phyloP scores from a whole-genome alignment of 768 basidiomycete genomes.

The Lepiota venenata region DNA sequence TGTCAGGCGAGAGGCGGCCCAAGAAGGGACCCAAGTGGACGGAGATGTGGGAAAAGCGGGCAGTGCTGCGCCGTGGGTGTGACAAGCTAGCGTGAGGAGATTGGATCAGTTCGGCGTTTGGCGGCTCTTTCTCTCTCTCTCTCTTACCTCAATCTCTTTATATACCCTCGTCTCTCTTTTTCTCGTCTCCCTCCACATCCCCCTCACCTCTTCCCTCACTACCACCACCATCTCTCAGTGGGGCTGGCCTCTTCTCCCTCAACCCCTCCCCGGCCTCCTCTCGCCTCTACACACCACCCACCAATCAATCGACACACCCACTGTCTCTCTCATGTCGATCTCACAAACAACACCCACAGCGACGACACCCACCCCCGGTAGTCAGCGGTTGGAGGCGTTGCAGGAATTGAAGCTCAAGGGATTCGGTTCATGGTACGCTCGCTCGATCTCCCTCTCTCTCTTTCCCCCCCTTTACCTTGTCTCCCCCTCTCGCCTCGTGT shows the following conservation, averaged over 20 bases:
- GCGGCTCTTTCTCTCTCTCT: slow-evolving; percentile 15
- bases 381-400: slow-evolving; percentile 7
- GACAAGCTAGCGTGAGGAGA: slow-evolving; percentile 14
- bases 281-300: neutral
- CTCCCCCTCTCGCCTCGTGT: slow-evolving; percentile 2
- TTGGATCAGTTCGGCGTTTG: slow-evolving; percentile 2
- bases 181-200: slow-evolving; percentile 1
- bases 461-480: neutral
- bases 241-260: neutral
- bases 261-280: too few relatives aligned
- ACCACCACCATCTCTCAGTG: slow-evolving; percentile 8
- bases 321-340: slow-evolving; percentile 4
- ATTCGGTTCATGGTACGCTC: slow-evolving; percentile 12
- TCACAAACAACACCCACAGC: neutral
- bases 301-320: neutral
- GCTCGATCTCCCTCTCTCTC: neutral
- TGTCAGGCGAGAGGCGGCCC: too few relatives aligned
- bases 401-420: slow-evolving; percentile 13
- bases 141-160: slow-evolving; percentile 18
- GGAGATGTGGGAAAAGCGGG: slow-evolving; percentile 11
- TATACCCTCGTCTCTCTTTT: slow-evolving; percentile 13
- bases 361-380: slow-evolving; percentile 7
- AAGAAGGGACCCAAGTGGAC: neutral
- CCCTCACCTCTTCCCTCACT: slow-evolving; percentile 7
- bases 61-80: slow-evolving; percentile 25